Conservation (phyloP, 495 filamentous ascomycete species). For the Aspergillus bridgeri region DNA sequence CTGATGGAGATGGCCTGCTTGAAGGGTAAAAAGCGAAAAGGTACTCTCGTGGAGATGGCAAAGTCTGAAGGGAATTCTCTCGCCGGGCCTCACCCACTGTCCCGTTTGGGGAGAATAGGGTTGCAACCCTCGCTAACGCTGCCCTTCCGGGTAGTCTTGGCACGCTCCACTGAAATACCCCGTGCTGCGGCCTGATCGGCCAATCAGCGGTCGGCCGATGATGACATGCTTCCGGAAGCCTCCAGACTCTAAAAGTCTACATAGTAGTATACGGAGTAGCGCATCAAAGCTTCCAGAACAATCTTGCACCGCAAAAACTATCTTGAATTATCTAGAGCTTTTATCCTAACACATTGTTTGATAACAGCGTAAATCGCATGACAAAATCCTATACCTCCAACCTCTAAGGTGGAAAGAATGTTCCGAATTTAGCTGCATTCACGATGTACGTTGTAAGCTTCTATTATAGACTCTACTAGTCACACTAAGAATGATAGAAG, state of each 20-base stretch:
- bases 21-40: slow-evolving; percentile 35
- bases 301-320: neutral
- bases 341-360: neutral
- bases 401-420: no score
- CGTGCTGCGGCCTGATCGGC: slow-evolving; percentile 13
- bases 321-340: neutral
- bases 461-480: no score
- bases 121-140: slow-evolving; percentile 43
- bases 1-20: slow-evolving; percentile 48
- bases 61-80: slow-evolving; percentile 40
- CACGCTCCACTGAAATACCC: slow-evolving; percentile 4
- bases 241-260: neutral
- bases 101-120: slow-evolving; percentile 38
- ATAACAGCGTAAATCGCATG: neutral
- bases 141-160: slow-evolving; percentile 21
- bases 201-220: slow-evolving; percentile 22
- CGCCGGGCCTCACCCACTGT: slow-evolving; percentile 14
- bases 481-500: no score
- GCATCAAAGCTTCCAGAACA: neutral
- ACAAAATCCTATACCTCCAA: no score
- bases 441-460: no score
- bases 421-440: no score
- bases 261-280: no score
- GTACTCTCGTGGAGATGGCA: slow-evolving; percentile 36
- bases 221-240: slow-evolving; percentile 5